A percentile compares a stretch with the other conserved stretches of the same genome.
phyloP scores from a whole-genome alignment of 139 green algal species.

The Protoeuglena noctilucae region DNA sequence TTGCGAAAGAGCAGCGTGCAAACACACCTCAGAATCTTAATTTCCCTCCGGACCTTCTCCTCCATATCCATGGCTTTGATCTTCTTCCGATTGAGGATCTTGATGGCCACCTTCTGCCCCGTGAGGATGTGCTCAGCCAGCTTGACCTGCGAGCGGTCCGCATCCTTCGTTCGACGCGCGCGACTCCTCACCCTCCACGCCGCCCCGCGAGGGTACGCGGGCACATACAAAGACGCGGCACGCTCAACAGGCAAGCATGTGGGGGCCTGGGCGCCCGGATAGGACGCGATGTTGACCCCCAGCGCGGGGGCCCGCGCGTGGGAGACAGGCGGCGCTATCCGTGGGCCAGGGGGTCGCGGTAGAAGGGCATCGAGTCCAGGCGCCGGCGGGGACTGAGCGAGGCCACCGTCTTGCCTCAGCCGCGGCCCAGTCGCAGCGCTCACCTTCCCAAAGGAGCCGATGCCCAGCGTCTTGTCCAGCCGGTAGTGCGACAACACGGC shows the following conservation, averaged over 20 bases:
- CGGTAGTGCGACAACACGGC: constrained; percentile 88
- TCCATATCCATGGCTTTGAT: constrained; percentile 99
- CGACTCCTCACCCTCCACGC: not conserved
- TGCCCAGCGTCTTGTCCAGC: constrained; percentile 93
- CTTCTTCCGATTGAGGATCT: constrained; percentile 98
- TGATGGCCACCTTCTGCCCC: constrained; percentile 96
- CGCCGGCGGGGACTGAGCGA: not conserved
- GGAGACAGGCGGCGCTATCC: not conserved
- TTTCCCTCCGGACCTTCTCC: constrained; percentile 56
- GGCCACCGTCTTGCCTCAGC: not conserved
- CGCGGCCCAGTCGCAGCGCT: not conserved
- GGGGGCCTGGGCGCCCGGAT: not conserved
- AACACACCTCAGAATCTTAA: constrained; percentile 38
- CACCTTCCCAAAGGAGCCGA: constrained; percentile 96
- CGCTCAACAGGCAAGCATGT: not conserved
- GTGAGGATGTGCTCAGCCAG: constrained; percentile 94
- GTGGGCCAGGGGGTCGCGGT: not conserved
- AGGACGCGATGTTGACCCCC: not conserved
- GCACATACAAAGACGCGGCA: not conserved
- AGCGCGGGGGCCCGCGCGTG: not conserved
- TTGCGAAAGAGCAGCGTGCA: too few species aligned
- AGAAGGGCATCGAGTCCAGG: not conserved
- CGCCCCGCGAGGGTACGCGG: too few species aligned
- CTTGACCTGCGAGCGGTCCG: too few species aligned
- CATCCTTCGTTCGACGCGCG: too few species aligned